Conservation (phyloP, 192 early-diverging fungal genomes). For the Linnemannia schmuckeri region DNA sequence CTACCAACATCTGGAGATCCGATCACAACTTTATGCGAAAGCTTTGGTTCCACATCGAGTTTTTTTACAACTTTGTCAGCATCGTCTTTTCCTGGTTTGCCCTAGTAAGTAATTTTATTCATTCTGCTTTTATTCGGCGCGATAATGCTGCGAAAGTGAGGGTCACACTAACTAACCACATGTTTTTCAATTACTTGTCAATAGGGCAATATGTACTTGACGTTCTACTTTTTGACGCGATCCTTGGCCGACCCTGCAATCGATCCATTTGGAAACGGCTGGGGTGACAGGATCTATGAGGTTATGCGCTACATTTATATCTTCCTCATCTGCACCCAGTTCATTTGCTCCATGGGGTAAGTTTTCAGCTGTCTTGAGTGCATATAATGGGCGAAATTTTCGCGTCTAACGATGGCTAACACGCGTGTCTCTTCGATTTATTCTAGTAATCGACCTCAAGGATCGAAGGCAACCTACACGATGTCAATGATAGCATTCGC, state of each 20-base stretch:
- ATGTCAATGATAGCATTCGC: conserved; percentile 64
- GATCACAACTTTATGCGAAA: conserved; percentile 75
- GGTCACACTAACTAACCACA: neutral
- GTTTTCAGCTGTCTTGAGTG: neutral
- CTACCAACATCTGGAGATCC: conserved; percentile 73
- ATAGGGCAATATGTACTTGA: conserved; percentile 72
- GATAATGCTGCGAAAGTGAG: too few relatives aligned
- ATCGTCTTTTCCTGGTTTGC: conserved; percentile 77
- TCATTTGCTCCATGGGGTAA: conserved; percentile 68
- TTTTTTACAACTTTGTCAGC: conserved; percentile 75
- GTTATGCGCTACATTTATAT: conserved; percentile 64
- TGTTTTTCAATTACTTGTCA: neutral
- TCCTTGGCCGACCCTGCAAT: conserved; percentile 54
- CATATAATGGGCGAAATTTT: neutral
- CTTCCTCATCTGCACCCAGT: conserved; percentile 60
- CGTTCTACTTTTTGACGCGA: conserved; percentile 69
- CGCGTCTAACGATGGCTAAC: neutral
- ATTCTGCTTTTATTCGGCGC: neutral
- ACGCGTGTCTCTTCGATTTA: neutral
- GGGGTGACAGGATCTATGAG: conserved; percentile 60
- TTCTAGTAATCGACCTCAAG: conserved; percentile 77
- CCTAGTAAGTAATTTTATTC: conserved; percentile 59
- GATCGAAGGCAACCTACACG: conserved; percentile 68
- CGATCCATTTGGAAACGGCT: conserved; percentile 62
- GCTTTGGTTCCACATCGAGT: conserved; percentile 72